A percentile compares a stretch with the other conserved stretches of the same genome.
These are phyloP conservation scores for Colletotrichum theobromicola DNA, from an alignment of 2,329 filamentous ascomycete species.

Conservation along the genomic window DNA sequence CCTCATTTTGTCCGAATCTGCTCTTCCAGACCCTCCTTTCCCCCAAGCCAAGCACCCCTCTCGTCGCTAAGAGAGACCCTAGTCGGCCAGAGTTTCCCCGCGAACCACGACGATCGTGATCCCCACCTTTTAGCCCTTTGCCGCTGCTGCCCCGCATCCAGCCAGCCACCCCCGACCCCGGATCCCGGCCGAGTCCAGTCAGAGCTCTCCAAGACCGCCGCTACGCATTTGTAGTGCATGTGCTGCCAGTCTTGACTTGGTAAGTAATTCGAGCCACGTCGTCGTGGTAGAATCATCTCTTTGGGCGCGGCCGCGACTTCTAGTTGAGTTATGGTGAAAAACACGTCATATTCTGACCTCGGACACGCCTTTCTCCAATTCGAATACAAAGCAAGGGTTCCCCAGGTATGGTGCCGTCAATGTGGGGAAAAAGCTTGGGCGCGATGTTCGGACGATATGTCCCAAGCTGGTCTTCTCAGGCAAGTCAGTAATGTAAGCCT, in stretches of 20 bases:
- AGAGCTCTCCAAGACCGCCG: constrained; percentile 4
- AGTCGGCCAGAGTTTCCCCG: constrained; percentile 18
- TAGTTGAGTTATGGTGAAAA: too few species aligned
- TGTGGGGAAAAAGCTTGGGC: too few species aligned
- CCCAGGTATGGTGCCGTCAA: not conserved
- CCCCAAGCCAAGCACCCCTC: not conserved
- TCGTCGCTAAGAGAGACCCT: not conserved
- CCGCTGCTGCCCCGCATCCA: not conserved
- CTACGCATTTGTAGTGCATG: not conserved
- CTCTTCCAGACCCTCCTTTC: not conserved
- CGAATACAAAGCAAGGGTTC: not conserved
- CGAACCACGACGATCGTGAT: constrained; percentile 14
- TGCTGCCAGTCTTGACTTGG: not conserved
- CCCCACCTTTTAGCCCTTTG: not conserved
- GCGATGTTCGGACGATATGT: not conserved
- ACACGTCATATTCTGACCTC: too few species aligned
- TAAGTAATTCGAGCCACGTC: too few species aligned
- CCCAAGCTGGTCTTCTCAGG: not conserved
- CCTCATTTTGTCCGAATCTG: not conserved
- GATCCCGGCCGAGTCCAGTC: constrained; percentile 1
- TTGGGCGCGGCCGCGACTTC: too few species aligned
- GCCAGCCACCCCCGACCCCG: not conserved
- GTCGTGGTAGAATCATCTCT: too few species aligned
- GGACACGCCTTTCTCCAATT: not conserved
- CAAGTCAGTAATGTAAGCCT: not conserved